Conservation (phyloP, 2,329 filamentous ascomycete genomes). For the Geosmithia flava region DNA sequence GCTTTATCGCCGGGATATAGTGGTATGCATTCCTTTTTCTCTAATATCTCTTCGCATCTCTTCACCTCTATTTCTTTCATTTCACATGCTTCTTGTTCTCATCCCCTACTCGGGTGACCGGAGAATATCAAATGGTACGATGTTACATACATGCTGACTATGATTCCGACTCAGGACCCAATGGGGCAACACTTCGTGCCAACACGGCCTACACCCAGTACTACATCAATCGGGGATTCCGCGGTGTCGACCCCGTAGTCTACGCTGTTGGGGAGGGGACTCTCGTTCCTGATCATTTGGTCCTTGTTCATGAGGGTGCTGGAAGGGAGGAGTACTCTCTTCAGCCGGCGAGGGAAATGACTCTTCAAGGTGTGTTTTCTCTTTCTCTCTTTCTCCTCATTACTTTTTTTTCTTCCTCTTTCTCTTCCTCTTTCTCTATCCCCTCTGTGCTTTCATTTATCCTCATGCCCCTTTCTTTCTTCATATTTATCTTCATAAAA, state of each 20-base stretch:
- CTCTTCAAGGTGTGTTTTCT: background rate
- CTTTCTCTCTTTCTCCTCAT: background rate
- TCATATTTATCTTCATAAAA: too few species aligned
- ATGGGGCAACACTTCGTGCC: background rate
- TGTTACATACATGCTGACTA: too few species aligned
- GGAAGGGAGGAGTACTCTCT: background rate
- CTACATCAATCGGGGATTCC: background rate
- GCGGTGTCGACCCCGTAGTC: background rate
- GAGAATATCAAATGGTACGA: too few species aligned
- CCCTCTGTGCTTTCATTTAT: background rate
- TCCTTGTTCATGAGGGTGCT: slow-evolving; percentile 1
- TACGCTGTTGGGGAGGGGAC: slow-evolving; percentile 1
- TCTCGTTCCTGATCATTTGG: background rate
- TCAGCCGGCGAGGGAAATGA: slow-evolving; percentile 1
- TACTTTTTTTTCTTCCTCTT: background rate
- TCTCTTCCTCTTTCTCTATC: background rate
- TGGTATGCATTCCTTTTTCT: background rate
- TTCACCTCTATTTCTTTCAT: background rate
- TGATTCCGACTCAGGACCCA: background rate
- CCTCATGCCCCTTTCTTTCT: background rate
- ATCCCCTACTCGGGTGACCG: too few species aligned
- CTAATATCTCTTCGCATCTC: background rate
- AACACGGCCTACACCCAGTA: background rate
- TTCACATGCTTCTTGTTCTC: background rate
- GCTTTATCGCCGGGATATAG: background rate